These are phyloP conservation scores for Lizanozyma gosingica DNA, from an alignment of 1,139 yeast genomes.

Conservation along the genomic window DNA sequence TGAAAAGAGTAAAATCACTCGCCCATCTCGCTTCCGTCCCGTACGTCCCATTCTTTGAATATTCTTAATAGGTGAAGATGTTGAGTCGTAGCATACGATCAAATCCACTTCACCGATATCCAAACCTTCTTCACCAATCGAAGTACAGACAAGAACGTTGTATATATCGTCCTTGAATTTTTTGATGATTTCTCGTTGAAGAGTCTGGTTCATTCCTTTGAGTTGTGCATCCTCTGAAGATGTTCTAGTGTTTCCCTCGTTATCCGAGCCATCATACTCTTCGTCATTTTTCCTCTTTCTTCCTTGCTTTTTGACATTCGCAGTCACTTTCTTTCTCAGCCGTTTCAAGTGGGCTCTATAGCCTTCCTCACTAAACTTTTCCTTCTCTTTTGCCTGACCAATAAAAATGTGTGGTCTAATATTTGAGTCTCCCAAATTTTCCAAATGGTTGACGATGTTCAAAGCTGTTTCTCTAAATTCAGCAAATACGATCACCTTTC, in stretches of 20 bases:
- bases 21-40: constrained; percentile 89
- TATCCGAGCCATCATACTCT: constrained; percentile 1
- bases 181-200: constrained; percentile 63
- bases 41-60: constrained; percentile 98
- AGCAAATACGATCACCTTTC: constrained; percentile 74
- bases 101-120: constrained; percentile 97
- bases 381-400: constrained; percentile 65
- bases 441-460: constrained; percentile 69
- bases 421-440: constrained; percentile 17
- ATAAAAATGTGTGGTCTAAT: constrained; percentile 80
- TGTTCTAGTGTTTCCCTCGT: constrained; percentile 1
- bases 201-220: constrained; percentile 61
- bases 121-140: constrained; percentile 97
- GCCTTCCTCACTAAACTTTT: constrained; percentile 49
- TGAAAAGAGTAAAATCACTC: constrained; percentile 68
- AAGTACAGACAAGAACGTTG: constrained; percentile 87
- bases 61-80: constrained; percentile 87
- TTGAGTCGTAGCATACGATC: constrained; percentile 87
- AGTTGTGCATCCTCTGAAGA: constrained; percentile 43
- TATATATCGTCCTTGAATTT: constrained; percentile 63
- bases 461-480: constrained; percentile 85
- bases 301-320: constrained; percentile 15
- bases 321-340: constrained; percentile 21
- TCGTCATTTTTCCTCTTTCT: constrained; percentile 11
- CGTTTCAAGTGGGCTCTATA: constrained; percentile 33